A percentile compares a stretch with the other conserved stretches of the same genome.
Conservation (phyloP, 176 grass and related monocot genomes). For the Dendrocalamus sinicus region DNA sequence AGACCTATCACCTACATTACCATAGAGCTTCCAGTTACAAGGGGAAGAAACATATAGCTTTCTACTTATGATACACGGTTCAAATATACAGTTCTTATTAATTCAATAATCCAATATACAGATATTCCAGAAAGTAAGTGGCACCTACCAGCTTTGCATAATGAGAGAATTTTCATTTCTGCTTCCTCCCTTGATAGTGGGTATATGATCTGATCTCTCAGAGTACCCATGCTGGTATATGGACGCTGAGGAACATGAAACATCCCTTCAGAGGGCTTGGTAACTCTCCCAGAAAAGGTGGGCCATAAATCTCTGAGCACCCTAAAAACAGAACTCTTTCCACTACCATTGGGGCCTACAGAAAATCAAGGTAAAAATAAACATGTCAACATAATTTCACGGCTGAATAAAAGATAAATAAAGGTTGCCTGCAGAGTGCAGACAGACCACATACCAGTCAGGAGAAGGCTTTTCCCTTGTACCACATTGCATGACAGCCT, state of each 20-base stretch:
- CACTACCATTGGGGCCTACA: slow-evolving; percentile 94
- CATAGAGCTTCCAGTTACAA: slow-evolving; percentile 3
- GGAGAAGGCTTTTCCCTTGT: slow-evolving; percentile 83
- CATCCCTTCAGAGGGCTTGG: slow-evolving; percentile 69
- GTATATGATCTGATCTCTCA: slow-evolving; percentile 96
- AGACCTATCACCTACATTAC: slow-evolving; percentile 53
- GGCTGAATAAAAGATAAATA: slow-evolving; percentile 34
- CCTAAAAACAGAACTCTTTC: slow-evolving; percentile 98
- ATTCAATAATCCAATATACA: not conserved
- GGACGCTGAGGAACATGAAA: slow-evolving; percentile 96
- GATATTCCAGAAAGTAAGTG: not conserved
- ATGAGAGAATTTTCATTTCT: slow-evolving; percentile 56
- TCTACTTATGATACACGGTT: not conserved
- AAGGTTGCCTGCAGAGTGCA: not conserved
- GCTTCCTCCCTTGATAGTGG: slow-evolving; percentile 86
- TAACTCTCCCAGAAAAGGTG: slow-evolving; percentile 74
- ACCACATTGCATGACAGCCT: slow-evolving; percentile 73
- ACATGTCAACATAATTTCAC: slow-evolving; percentile 32
- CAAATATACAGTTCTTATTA: slow-evolving; percentile 5
- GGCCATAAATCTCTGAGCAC: slow-evolving; percentile 91
- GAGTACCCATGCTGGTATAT: slow-evolving; percentile 95
- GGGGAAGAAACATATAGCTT: slow-evolving; percentile 19
- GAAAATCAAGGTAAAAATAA: slow-evolving; percentile 28
- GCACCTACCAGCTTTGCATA: slow-evolving; percentile 56
- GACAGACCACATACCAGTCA: slow-evolving; percentile 67